A percentile compares a stretch with the other conserved stretches of the same genome.
phyloP scores from a whole-genome alignment of 1,284 basidiomycete genomes.

The Austroboletus niveus region DNA sequence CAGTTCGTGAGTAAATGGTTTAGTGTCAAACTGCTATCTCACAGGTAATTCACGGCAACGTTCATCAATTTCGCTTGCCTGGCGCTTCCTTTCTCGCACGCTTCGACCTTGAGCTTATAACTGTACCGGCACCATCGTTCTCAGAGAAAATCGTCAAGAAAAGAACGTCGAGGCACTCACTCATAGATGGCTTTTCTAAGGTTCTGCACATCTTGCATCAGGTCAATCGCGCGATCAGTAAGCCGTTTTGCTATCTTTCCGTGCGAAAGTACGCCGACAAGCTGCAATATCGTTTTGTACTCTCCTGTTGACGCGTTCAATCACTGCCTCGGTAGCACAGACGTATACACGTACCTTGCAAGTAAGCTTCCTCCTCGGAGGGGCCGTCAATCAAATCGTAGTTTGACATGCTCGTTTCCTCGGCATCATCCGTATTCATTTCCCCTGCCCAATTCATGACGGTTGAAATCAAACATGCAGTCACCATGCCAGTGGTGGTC shows the following conservation, averaged over 20 bases:
- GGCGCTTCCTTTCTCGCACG: slow-evolving; percentile 72
- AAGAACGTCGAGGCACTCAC: slow-evolving; percentile 41
- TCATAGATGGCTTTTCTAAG: slow-evolving; percentile 90
- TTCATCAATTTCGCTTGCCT: slow-evolving; percentile 76
- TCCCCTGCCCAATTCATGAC: slow-evolving; percentile 60
- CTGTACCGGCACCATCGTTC: slow-evolving; percentile 38
- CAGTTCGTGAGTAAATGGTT: slow-evolving; percentile 1
- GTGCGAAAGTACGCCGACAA: slow-evolving; percentile 85
- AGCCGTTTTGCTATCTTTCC: slow-evolving; percentile 93
- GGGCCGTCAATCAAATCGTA: slow-evolving; percentile 75
- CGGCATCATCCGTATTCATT: slow-evolving; percentile 39
- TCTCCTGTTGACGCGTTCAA: slow-evolving; percentile 60
- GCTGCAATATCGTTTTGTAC: slow-evolving; percentile 94
- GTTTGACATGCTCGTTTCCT: slow-evolving; percentile 40
- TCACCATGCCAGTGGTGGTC: slow-evolving; percentile 92
- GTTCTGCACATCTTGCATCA: slow-evolving; percentile 94
- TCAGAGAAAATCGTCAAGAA: neutral
- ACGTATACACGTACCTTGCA: slow-evolving; percentile 58
- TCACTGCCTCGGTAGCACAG: neutral
- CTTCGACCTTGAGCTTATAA: slow-evolving; percentile 89
- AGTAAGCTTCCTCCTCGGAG: slow-evolving; percentile 83
- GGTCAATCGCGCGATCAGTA: slow-evolving; percentile 85
- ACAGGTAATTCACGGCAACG: slow-evolving; percentile 86
- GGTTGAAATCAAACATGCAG: slow-evolving; percentile 84
- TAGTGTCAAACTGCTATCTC: slow-evolving; percentile 26